phyloP scores from a whole-genome alignment of 306 rosid genomes.

The Rosa lucieae region DNA sequence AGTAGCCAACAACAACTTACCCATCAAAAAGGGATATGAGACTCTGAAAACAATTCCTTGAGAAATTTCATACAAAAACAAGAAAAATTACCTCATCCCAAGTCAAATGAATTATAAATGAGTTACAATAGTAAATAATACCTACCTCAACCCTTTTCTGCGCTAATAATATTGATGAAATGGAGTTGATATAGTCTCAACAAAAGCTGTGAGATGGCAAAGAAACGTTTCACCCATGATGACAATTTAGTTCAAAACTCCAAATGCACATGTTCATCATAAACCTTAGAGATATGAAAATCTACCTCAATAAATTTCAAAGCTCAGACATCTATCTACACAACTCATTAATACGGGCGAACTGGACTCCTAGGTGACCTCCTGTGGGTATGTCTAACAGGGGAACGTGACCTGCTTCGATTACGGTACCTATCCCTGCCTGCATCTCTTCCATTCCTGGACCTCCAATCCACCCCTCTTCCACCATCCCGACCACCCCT shows the following conservation, averaged over 20 bases:
- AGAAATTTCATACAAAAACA: conserved; percentile 39
- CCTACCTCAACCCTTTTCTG: conserved; percentile 97
- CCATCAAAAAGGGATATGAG: conserved; percentile 30
- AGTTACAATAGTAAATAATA: conserved; percentile 53
- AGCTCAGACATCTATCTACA: conserved; percentile 77
- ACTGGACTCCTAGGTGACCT: conserved; percentile 79
- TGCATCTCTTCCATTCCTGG: conserved; percentile 81
- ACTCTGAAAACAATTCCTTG: conserved; percentile 48
- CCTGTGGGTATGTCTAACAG: conserved; percentile 63
- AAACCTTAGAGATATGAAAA: conserved; percentile 66
- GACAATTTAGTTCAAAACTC: conserved; percentile 57
- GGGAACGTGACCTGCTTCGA: conserved; percentile 91
- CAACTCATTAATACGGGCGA: conserved; percentile 60
- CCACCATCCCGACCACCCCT: conserved; percentile 73
- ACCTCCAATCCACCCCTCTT: conserved; percentile 71
- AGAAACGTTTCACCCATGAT: conserved; percentile 70
- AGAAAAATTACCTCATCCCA: conserved; percentile 33
- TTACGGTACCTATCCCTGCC: conserved; percentile 74
- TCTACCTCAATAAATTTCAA: conserved; percentile 89
- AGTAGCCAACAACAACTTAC: conserved; percentile 41
- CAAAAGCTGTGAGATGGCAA: conserved; percentile 83
- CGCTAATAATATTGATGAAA: conserved; percentile 75
- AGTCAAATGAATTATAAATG: conserved; percentile 34
- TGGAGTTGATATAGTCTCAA: conserved; percentile 84
- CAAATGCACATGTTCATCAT: conserved; percentile 64